phyloP scores from a whole-genome alignment of 306 rosid species.

The Fragaria nilgerrensis region DNA sequence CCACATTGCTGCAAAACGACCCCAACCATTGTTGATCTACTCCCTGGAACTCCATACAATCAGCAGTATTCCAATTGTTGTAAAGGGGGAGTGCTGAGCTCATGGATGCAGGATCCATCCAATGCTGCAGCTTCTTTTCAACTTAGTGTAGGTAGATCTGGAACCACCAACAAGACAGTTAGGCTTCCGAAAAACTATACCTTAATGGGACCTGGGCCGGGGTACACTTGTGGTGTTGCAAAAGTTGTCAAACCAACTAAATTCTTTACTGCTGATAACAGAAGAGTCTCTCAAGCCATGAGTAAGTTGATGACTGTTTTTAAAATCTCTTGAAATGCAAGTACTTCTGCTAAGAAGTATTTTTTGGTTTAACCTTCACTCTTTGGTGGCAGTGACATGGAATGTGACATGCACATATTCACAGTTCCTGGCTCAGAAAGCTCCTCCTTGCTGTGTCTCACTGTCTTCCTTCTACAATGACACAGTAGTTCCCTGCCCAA shows the following conservation, averaged over 20 bases:
- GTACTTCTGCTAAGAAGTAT: neutral
- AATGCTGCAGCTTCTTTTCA: constrained; percentile 70
- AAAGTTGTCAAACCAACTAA: constrained; percentile 53
- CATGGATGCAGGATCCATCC: constrained; percentile 72
- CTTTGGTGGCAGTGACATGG: constrained; percentile 86
- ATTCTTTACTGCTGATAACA: constrained; percentile 54
- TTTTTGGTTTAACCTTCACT: constrained; percentile 8
- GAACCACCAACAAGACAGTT: constrained; percentile 70
- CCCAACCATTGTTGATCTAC: constrained; percentile 69
- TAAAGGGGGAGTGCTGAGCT: constrained; percentile 80
- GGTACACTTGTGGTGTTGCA: constrained; percentile 77
- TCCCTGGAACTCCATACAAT: constrained; percentile 85
- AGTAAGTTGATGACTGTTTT: constrained; percentile 48
- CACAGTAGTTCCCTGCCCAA: constrained; percentile 69
- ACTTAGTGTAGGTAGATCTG: constrained; percentile 67
- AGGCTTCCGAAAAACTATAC: constrained; percentile 67
- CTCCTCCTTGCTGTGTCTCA: constrained; percentile 87
- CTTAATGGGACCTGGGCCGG: constrained; percentile 78
- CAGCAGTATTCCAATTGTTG: constrained; percentile 82
- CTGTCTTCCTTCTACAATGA: constrained; percentile 82
- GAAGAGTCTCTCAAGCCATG: constrained; percentile 82
- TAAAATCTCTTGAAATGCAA: neutral
- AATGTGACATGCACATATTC: constrained; percentile 86
- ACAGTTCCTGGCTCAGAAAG: constrained; percentile 65
- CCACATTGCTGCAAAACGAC: constrained; percentile 76